These are phyloP conservation scores for Globisporangium cederbergense DNA, from an alignment of 352 stramenopile species.

Conservation along the genomic window DNA sequence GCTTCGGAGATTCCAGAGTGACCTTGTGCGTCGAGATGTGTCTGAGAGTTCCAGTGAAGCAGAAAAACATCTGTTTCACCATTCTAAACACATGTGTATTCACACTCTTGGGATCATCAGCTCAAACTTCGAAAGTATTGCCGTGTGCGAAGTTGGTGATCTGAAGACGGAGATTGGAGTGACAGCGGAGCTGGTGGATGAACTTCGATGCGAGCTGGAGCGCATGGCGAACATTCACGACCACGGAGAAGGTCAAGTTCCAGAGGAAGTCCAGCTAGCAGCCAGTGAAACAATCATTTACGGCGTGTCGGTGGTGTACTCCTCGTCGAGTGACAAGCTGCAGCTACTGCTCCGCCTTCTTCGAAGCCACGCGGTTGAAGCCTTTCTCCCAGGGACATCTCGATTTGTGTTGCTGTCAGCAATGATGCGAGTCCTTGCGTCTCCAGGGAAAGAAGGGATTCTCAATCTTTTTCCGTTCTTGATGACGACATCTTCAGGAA, in stretches of 20 bases:
- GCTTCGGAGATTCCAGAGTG: conserved; percentile 34
- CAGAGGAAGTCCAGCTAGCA: conserved; percentile 39
- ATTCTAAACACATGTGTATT: conserved; percentile 24
- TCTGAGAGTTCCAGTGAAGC: background rate
- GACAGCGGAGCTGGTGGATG: conserved; percentile 23
- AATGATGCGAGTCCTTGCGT: conserved; percentile 48
- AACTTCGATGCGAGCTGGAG: conserved; percentile 50
- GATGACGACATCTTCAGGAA: conserved; percentile 10
- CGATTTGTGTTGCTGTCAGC: conserved; percentile 55
- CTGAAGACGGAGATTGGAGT: conserved; percentile 35
- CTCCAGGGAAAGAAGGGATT: conserved; percentile 58
- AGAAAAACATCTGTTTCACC: background rate
- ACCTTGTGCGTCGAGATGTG: background rate
- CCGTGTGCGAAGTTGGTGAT: conserved; percentile 47
- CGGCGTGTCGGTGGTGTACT: conserved; percentile 65
- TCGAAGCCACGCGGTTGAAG: conserved; percentile 28
- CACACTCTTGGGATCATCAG: conserved; percentile 53
- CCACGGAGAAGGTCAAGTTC: conserved; percentile 5
- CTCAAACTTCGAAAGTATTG: conserved; percentile 65
- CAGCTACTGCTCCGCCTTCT: conserved; percentile 66
- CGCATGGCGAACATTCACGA: conserved; percentile 34
- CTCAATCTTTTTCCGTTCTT: conserved; percentile 61
- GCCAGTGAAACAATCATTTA: conserved; percentile 64
- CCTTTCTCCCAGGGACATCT: conserved; percentile 32
- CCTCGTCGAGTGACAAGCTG: conserved; percentile 53